A percentile compares a stretch with the other conserved stretches of the same genome.
phyloP scores from a whole-genome alignment of 306 rosid genomes.

The Citrullus colocynthis region DNA sequence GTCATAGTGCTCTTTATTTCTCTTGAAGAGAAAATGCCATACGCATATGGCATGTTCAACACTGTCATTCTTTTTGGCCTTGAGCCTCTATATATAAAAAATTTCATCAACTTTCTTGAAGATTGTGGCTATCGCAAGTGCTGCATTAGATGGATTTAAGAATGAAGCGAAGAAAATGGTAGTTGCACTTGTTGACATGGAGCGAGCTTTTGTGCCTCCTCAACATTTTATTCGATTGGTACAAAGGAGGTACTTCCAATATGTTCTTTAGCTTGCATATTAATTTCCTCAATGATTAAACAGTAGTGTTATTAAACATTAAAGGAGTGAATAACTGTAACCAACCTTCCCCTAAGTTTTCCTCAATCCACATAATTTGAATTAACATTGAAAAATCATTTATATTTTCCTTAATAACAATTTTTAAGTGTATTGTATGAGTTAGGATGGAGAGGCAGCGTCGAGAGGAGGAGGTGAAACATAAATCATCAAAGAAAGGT shows the following conservation, averaged over 20 bases:
- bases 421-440: neutral
- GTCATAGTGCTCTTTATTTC: neutral
- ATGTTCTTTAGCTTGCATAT: neutral
- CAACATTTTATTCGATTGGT: constrained; percentile 95
- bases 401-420: neutral
- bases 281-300: neutral
- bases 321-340: neutral
- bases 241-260: constrained; percentile 64
- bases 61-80: neutral
- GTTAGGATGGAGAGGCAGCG: constrained; percentile 97
- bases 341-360: neutral
- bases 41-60: neutral
- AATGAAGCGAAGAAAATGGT: constrained; percentile 94
- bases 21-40: neutral
- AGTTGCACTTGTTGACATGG: constrained; percentile 97
- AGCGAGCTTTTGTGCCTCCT: constrained; percentile 98
- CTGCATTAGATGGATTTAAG: constrained; percentile 79
- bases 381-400: neutral
- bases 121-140: constrained; percentile 82
- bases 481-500: constrained; percentile 64
- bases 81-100: neutral
- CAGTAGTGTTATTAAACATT: neutral
- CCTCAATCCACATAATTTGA: neutral
- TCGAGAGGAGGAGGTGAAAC: constrained; percentile 86
- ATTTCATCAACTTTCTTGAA: constrained; percentile 10